Conservation (phyloP, 306 rosid genomes). For the Malus sieversii region DNA sequence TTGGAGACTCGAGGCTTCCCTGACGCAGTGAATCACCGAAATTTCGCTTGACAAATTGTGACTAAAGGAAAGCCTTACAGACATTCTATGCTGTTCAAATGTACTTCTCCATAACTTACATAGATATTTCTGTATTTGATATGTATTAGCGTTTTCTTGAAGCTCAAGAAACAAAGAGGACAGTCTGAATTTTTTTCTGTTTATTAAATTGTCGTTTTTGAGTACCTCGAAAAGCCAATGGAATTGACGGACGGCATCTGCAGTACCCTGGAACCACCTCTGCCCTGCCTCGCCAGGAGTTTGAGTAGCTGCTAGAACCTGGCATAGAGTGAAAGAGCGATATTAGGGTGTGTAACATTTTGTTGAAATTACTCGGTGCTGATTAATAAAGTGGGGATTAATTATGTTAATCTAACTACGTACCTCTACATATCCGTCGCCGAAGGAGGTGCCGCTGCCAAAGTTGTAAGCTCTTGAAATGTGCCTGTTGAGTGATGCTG, state of each 20-base stretch:
- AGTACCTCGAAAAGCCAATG: constrained; percentile 97
- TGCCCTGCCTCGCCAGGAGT: constrained; percentile 84
- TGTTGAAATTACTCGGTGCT: not conserved
- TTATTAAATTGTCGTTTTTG: not conserved
- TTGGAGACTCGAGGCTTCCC: constrained; percentile 21
- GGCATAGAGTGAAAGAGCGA: not conserved
- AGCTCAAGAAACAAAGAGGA: not conserved
- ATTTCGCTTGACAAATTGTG: constrained; percentile 13
- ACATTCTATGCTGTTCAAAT: constrained; percentile 8
- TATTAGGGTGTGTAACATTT: not conserved
- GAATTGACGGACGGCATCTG: constrained; percentile 98
- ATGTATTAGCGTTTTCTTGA: not conserved
- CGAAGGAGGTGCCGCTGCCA: constrained; percentile 60
- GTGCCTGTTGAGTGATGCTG: constrained; percentile 91
- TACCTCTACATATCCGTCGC: constrained; percentile 91
- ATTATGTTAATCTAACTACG: not conserved
- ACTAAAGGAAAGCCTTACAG: constrained; percentile 8
- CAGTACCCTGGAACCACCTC: constrained; percentile 92
- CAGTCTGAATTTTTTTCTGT: not conserved
- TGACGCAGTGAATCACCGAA: constrained; percentile 10
- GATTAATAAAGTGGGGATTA: not conserved
- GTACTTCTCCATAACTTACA: not conserved
- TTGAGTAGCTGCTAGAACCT: constrained; percentile 99
- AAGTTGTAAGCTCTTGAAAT: constrained; percentile 81
- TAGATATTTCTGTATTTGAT: not conserved